Evolutionary conservation across 257 asterid genomes (phyloP).

Genomic region (Anisodus tanguticus): DNA sequence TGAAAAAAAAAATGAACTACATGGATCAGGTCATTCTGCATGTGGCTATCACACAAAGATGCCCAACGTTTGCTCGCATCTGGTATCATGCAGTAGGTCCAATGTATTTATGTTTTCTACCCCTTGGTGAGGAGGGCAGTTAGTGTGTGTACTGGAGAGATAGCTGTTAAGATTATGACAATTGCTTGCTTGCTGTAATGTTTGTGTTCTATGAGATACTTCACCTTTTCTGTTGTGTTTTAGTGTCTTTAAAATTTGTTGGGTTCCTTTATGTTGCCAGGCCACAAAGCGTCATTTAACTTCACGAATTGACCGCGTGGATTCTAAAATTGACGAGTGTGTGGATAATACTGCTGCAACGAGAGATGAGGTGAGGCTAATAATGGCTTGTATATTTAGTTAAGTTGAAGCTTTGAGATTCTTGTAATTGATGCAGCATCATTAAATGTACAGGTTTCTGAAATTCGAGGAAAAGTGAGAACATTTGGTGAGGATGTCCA

Average conservation of each 20-base stretch:
- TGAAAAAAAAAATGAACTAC: not conserved
- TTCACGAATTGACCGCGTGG: slow-evolving; percentile 71
- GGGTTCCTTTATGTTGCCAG: slow-evolving; percentile 50
- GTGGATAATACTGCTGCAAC: slow-evolving; percentile 60
- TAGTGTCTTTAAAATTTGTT: not conserved
- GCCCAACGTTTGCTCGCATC: slow-evolving; percentile 5
- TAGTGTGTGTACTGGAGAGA: not conserved
- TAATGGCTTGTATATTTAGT: slow-evolving; percentile 20
- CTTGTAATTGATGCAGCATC: not conserved
- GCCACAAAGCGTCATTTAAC: slow-evolving; percentile 70
- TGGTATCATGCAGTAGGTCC: slow-evolving; percentile 19
- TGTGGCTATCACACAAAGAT: not conserved
- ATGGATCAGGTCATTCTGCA: slow-evolving; percentile 6
- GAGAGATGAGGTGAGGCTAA: slow-evolving; percentile 67
- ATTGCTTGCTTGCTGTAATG: not conserved
- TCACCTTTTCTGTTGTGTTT: not conserved
- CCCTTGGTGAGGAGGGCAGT: not conserved
- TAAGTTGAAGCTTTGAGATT: slow-evolving; percentile 29
- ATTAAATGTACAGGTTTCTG: slow-evolving; percentile 57
- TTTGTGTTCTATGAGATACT: not conserved
- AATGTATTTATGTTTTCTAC: not conserved
- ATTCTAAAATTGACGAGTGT: slow-evolving; percentile 76
- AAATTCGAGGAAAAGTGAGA: slow-evolving; percentile 66
- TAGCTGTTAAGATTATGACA: not conserved
- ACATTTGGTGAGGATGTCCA: slow-evolving; percentile 57